These are phyloP conservation scores for Globisporangium polare DNA, from an alignment of 352 stramenopile genomes.

Conservation along the genomic window DNA sequence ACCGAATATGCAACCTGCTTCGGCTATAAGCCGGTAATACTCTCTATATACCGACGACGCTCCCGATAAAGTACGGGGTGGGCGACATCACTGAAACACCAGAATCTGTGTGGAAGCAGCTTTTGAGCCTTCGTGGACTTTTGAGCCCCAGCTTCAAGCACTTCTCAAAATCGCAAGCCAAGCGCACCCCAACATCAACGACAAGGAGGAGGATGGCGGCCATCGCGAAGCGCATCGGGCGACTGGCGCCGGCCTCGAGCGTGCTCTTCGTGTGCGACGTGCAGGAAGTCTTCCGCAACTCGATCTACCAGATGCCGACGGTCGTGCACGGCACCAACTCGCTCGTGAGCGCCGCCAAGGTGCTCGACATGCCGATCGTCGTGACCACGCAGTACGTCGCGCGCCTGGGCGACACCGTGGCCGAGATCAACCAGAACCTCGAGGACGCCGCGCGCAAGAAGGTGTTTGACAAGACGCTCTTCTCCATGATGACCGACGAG, in stretches of 20 bases:
- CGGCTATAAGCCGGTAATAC: too few species aligned
- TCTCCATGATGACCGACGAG: constrained; percentile 97
- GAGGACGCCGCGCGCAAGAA: constrained; percentile 36
- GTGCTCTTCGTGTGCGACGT: constrained; percentile 96
- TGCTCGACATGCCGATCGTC: constrained; percentile 91
- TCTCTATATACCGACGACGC: too few species aligned
- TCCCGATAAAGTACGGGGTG: too few species aligned
- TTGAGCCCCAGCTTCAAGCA: too few species aligned
- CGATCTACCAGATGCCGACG: constrained; percentile 92
- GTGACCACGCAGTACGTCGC: constrained; percentile 96
- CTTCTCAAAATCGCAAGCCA: neutral
- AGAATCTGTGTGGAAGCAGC: too few species aligned
- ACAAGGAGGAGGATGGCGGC: neutral
- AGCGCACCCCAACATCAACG: too few species aligned
- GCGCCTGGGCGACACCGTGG: constrained; percentile 89
- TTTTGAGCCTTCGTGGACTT: too few species aligned
- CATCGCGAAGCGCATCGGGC: constrained; percentile 28
- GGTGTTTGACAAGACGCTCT: constrained; percentile 97
- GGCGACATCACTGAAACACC: too few species aligned
- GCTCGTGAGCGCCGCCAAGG: constrained; percentile 65
- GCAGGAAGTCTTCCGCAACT: constrained; percentile 94
- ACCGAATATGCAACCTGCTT: too few species aligned
- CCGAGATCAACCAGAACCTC: constrained; percentile 66
- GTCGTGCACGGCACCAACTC: constrained; percentile 84
- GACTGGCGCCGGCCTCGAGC: constrained; percentile 60